Evolutionary conservation across 495 filamentous ascomycete genomes (phyloP), one percentile per base, ranked within the genome.

Genomic region (Xylaria telfairii): DNA sequence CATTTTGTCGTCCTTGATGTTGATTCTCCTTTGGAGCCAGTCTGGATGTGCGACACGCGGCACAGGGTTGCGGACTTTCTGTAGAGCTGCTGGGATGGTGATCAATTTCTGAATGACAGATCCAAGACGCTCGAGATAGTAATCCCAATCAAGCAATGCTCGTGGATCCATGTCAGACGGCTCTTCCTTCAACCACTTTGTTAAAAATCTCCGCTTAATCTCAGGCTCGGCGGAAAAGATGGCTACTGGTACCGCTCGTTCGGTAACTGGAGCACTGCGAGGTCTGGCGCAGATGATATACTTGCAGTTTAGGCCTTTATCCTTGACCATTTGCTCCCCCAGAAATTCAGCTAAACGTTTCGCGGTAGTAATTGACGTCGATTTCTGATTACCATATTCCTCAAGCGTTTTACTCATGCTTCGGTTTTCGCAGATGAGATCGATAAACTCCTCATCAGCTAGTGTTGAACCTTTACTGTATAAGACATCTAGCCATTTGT

Each of bases 81-180:
- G 96, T 21, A 98, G 83, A 12, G 96, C 96, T 9, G 96, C 96
- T 21, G 96, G 96, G 75, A 99, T 99, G 8, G 96, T 99, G 81
- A 99, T 97, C 57, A 99, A 86, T 80, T 99, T 99, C 81, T 99
- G 96, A 39, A 99, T 93, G 54, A 98, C 96, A 0, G 94, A 97
- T 0, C 94, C 95, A 37, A 99, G 82, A 78, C 96, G 93, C 73
- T 99, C 96, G 37, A 92, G 85, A 76, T 99, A 99, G 77, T 99
- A 99, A 68, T 93, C 87, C 96, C 96, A 99, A 78, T 98, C 96
- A 54, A 99, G 91, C 39, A 98, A 83, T 12, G 84, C 88, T 73
- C 96, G 86, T 12, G 95, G 95, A 76, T 98, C 96, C 85, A 96
- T 97, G 73, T 97, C 92, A 12, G 87, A 89, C 3, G 96, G 96